Evolutionary conservation across 257 asterid species (phyloP), one percentile per base, ranked within the genome.

Genomic region (Jacaranda mimosifolia): DNA sequence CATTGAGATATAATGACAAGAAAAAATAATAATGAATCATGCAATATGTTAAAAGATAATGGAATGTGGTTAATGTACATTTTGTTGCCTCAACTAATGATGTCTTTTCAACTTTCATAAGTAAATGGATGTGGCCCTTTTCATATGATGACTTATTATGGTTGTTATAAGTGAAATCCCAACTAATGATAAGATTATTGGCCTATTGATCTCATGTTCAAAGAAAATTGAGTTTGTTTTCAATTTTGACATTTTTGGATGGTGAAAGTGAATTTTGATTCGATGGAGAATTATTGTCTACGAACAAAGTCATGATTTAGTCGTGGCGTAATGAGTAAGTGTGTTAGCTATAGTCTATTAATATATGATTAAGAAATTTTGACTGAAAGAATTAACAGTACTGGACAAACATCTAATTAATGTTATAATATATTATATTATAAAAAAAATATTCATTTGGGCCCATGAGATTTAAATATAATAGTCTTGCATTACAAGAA

Each of bases 81-180:
- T 40, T 52, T 26, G 55, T 48, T 39, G 57, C 14, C 11, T 60
- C 72, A 60, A 51, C 60, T 68, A 19, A 72, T 76, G 76, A 75
- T 70, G 85, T 74, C 81, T 77, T 84, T 73, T 74, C 83, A 74
- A 9, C 46, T 70, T 63, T 72, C 64, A 21, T 62, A 68, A 77
- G 59, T 69, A 62, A 60, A 58, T 32, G 40, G 18, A 53, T 14
- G 39, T 39, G 38, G 9, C 57, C 71, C 68, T 60, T 62, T 63
- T 18, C 35, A 73, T 63, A 64, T 70, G 84, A 58, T 86, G 86
- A 81, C 83, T 80, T 75, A 45, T 63, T 32, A 17, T 68, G 63
- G 68, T 6, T 67, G 42, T 51, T 83, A 81, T 86, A 81, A 83
- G 87, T 83, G 82, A 80, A 79, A 42, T 67, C 52, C 77, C 77